Percentiles rank a stretch among this genome's conserved stretches.
Conservation (phyloP, 2,329 filamentous ascomycete species). For the Fusarium sp. region DNA sequence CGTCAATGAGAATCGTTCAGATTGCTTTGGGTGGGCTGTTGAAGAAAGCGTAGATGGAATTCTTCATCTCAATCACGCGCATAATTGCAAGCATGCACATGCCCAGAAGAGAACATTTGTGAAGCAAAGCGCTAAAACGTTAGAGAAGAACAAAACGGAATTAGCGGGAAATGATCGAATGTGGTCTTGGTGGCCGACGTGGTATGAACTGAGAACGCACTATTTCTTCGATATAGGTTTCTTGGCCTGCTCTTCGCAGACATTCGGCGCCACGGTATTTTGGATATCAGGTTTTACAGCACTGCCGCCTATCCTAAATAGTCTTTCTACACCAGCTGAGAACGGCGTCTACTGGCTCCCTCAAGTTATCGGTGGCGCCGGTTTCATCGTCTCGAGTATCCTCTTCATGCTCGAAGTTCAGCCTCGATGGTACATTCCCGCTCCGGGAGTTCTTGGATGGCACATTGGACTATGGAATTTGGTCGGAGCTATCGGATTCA, state of each 20-base stretch:
- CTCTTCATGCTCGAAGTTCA: constrained; percentile 77
- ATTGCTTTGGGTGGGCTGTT: constrained; percentile 77
- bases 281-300: constrained; percentile 73
- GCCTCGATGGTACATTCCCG: constrained; percentile 70
- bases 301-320: constrained; percentile 61
- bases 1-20: constrained; percentile 72
- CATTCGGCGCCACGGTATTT: constrained; percentile 71
- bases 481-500: constrained; percentile 72
- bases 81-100: constrained; percentile 46
- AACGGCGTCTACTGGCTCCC: constrained; percentile 70
- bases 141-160: background rate
- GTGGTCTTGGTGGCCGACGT: constrained; percentile 72
- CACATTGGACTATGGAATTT: constrained; percentile 76
- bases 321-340: constrained; percentile 52
- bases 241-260: constrained; percentile 67
- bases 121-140: background rate
- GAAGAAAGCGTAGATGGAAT: constrained; percentile 51
- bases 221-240: constrained; percentile 65
- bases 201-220: constrained; percentile 66
- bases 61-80: constrained; percentile 20
- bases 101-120: constrained; percentile 41
- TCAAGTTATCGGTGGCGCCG: constrained; percentile 70
- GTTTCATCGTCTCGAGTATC: constrained; percentile 68
- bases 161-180: constrained; percentile 20
- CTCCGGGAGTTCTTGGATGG: constrained; percentile 69